phyloP scores from a whole-genome alignment of 2,329 filamentous ascomycete species.

The Davidsoniella australis region DNA sequence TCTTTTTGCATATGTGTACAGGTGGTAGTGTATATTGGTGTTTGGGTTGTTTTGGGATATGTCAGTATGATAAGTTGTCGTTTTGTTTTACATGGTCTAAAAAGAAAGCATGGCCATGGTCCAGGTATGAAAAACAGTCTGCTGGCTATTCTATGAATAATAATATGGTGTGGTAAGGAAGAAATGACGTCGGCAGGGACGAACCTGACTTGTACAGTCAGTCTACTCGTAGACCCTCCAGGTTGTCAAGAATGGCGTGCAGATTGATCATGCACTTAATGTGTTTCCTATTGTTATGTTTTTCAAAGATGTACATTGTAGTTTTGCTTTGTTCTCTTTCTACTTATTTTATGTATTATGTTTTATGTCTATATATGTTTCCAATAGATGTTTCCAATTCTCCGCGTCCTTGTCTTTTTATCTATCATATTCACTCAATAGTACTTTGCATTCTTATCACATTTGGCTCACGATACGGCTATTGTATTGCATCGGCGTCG shows the following conservation, averaged over 20 bases:
- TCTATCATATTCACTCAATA: background rate
- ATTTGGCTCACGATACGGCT: too few species aligned
- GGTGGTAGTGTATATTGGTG: background rate
- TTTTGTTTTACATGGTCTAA: too few species aligned
- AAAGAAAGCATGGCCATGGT: too few species aligned
- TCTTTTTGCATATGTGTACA: background rate
- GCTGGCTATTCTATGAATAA: too few species aligned
- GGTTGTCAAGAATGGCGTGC: background rate
- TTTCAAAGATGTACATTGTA: background rate
- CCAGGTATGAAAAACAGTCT: too few species aligned
- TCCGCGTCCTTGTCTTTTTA: background rate
- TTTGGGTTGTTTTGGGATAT: background rate
- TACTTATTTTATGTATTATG: background rate
- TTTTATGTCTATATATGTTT: background rate
- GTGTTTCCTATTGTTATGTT: background rate
- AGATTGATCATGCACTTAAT: background rate
- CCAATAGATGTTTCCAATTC: background rate
- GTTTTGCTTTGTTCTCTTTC: background rate
- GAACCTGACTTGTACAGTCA: too few species aligned
- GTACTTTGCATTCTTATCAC: too few species aligned
- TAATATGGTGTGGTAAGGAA: too few species aligned
- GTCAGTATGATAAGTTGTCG: too few species aligned
- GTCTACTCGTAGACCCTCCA: too few species aligned
- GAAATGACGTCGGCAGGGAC: too few species aligned
- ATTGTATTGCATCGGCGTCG: too few species aligned